These are phyloP conservation scores for Favolaschia claudopus DNA, from an alignment of 768 basidiomycete genomes.

Conservation along the genomic window DNA sequence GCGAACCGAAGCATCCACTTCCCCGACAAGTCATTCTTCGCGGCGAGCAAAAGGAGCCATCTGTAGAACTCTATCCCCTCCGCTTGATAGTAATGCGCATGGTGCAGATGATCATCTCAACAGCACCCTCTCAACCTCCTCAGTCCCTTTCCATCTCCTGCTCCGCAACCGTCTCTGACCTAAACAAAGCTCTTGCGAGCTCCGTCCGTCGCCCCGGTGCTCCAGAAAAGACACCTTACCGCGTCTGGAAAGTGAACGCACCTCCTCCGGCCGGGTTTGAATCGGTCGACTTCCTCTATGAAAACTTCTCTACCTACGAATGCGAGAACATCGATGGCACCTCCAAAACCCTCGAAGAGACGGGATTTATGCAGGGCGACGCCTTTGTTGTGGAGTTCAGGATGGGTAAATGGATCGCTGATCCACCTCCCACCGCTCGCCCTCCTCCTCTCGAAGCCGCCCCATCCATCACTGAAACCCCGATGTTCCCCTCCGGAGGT, in stretches of 20 bases:
- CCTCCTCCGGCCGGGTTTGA: slow-evolving; percentile 41
- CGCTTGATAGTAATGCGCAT: slow-evolving; percentile 61
- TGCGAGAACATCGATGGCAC: slow-evolving; percentile 54
- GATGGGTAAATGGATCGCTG: slow-evolving; percentile 61
- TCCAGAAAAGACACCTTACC: slow-evolving; percentile 46
- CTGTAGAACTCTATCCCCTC: slow-evolving; percentile 79
- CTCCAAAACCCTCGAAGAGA: slow-evolving; percentile 64
- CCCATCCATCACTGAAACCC: slow-evolving; percentile 33
- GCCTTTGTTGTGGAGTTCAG: slow-evolving; percentile 80
- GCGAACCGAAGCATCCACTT: slow-evolving; percentile 60
- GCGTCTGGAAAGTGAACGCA: slow-evolving; percentile 68
- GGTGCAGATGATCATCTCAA: slow-evolving; percentile 33
- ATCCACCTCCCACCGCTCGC: slow-evolving; percentile 33
- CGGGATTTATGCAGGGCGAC: slow-evolving; percentile 66
- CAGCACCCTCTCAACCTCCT: slow-evolving; percentile 40
- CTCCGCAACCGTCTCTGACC: slow-evolving; percentile 54
- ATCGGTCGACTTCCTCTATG: slow-evolving; percentile 43
- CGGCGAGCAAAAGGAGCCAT: slow-evolving; percentile 55
- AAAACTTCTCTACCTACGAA: slow-evolving; percentile 38
- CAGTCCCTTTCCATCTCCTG: slow-evolving; percentile 57
- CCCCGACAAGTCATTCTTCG: slow-evolving; percentile 73
- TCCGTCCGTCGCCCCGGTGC: slow-evolving; percentile 41
- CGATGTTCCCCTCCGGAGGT: slow-evolving; percentile 60
- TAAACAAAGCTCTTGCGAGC: slow-evolving; percentile 50
- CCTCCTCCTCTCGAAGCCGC: slow-evolving; percentile 34